These are phyloP conservation scores for Penicillium decumbens DNA, from an alignment of 2,329 filamentous ascomycete genomes.

Conservation along the genomic window DNA sequence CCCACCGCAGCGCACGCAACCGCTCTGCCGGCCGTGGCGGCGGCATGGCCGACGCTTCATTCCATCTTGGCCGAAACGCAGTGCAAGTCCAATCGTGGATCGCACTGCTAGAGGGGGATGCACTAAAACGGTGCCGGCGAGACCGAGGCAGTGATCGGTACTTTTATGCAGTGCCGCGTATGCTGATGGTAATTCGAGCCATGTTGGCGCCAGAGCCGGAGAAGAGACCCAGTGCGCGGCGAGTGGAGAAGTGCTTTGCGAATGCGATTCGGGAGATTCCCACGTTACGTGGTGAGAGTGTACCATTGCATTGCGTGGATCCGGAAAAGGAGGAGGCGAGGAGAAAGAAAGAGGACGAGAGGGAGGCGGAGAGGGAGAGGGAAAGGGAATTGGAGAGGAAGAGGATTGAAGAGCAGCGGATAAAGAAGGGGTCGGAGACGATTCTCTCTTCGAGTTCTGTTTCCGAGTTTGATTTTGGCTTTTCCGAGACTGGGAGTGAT, in stretches of 20 bases:
- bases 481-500: conserved; percentile 16
- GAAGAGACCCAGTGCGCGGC: conserved; percentile 29
- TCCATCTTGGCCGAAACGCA: conserved; percentile 50
- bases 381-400: neutral
- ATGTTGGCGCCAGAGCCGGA: conserved; percentile 37
- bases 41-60: conserved; percentile 53
- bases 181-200: conserved; percentile 36
- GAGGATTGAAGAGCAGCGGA: neutral
- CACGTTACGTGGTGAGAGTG: neutral
- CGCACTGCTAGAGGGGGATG: conserved; percentile 46
- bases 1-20: conserved; percentile 53
- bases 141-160: conserved; percentile 30
- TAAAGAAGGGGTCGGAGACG: neutral
- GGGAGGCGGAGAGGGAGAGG: neutral
- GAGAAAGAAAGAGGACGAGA: neutral
- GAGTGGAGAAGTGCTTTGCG: conserved; percentile 27
- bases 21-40: conserved; percentile 46
- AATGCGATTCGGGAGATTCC: conserved; percentile 14
- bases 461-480: conserved; percentile 24
- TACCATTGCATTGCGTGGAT: conserved; percentile 15
- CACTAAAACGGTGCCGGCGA: conserved; percentile 34
- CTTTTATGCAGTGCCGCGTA: conserved; percentile 37
- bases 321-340: neutral
- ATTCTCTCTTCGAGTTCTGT: conserved; percentile 9
- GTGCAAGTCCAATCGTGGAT: conserved; percentile 57